Base-by-base conservation (phyloP, 495 filamentous ascomycete species). In the Penicillium malachiteum region DNA sequence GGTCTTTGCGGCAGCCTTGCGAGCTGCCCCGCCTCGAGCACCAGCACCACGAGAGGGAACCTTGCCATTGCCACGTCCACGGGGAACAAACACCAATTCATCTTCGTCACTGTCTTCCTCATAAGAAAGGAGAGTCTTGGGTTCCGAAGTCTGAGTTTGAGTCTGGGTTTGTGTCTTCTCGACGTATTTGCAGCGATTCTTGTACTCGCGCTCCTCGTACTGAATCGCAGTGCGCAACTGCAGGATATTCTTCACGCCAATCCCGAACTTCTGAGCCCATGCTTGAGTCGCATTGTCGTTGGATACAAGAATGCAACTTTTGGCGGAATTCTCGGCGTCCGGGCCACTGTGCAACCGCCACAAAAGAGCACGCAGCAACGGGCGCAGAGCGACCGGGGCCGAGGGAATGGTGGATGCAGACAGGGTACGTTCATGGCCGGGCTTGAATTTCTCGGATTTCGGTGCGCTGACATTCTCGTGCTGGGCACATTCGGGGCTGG, bases 181-280 rank as follows among this genome's bases (percentile, higher is more conserved):
- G 11, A 73, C 74, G 56, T 84, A 70, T 51, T 75, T 73, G 61
- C 77, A 70, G 18, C 78, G 75, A 61, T 83, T 83, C 55, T 80
- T 80, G 66, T 75, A 80, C 58, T 84, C 82, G 48, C 80, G 72
- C 47, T 86, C 82, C 55, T 86, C 81, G 48, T 81, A 79, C 33
- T 74, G 76, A 46, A 86, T 80, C 18, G 78, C 78, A 30, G 81
- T 82, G 30, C 81, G 80, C 43, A 85, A 63, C 54, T 84, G 82
- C 58, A 83, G 79, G 30, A 85, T 80, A 48, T 79, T 80, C 67
- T 84, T 86, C 17, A 76, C 76, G 0, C 71, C 74, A 42, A 87
- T 80, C 9, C 81, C 82, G 52, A 85, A 87, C 42, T 81, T 81
- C 59, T 80, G 76, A 0, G 84, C 84, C 75, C 81, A 84, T 2